These are phyloP conservation scores for Pouteria campechiana DNA, from an alignment of 179 eudicot genomes.

Conservation along the genomic window DNA sequence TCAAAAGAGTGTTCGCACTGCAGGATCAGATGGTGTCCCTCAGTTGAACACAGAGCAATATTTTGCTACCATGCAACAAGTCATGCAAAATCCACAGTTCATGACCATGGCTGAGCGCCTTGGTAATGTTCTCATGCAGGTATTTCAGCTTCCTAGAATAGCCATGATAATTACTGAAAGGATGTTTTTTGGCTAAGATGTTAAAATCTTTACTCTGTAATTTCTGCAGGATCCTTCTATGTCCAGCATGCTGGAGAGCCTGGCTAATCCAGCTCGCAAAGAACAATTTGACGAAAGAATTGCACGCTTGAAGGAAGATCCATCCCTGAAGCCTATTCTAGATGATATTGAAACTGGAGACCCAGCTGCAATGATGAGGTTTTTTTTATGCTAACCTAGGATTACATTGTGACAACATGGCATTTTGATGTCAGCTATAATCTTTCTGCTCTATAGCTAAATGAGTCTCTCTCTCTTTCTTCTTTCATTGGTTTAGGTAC, in stretches of 20 bases:
- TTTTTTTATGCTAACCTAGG: too few relatives aligned
- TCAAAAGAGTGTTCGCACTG: slow-evolving; percentile 61
- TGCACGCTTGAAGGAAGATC: slow-evolving; percentile 89
- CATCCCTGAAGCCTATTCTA: slow-evolving; percentile 79
- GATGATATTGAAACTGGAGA: slow-evolving; percentile 97
- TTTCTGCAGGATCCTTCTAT: slow-evolving; percentile 83
- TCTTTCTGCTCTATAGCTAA: too few relatives aligned
- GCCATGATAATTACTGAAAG: neutral
- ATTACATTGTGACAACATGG: too few relatives aligned
- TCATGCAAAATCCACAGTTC: slow-evolving; percentile 97
- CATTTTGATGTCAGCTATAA: too few relatives aligned
- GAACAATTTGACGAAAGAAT: slow-evolving; percentile 85
- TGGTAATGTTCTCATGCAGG: slow-evolving; percentile 96
- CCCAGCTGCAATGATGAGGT: slow-evolving; percentile 99
- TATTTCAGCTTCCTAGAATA: slow-evolving; percentile 6
- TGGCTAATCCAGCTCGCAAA: slow-evolving; percentile 69
- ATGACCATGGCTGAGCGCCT: slow-evolving; percentile 99
- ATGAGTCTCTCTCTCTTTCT: too few relatives aligned
- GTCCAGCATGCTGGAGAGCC: slow-evolving; percentile 89
- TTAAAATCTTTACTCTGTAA: neutral
- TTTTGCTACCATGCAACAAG: slow-evolving; percentile 91
- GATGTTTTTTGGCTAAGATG: neutral
- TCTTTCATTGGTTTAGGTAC: slow-evolving; percentile 40
- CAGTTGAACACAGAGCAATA: slow-evolving; percentile 86
- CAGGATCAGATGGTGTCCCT: slow-evolving; percentile 58